Base-by-base conservation (phyloP, 2,329 filamentous ascomycete species). In the Fusarium verticillioides region DNA sequence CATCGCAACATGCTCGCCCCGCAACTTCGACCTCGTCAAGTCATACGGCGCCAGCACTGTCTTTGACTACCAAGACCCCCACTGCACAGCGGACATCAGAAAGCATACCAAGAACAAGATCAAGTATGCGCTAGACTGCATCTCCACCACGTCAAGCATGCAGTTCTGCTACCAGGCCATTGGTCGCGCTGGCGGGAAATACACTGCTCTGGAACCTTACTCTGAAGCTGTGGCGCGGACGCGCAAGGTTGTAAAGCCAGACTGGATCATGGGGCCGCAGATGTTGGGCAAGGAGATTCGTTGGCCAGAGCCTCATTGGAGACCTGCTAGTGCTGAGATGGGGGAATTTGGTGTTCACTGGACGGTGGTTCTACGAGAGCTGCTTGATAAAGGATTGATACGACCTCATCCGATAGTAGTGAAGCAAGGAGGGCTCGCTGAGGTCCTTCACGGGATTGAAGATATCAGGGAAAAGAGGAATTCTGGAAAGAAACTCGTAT, bases 11-110 rank as follows among this genome's bases (percentile, higher is more conserved):
- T 63, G 47, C 0, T 72, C 66, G 2, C 54, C 66, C 2, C 52
- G 42, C 19, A 72, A 70, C 32, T 67, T 72, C 15, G 66, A 70
- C 2, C 59, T 60, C 0, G 62, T 72, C 54, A 70, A 66, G n/a
- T 54, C 52, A 1, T 60, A 57, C 9, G 69, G 69, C 28, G 69
- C 69, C 7, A 47, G 53, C 9, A 49, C 58, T 6, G 62, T 49
- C 4, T 72, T 67, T 42, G 69, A 70, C 26, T 72, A 72, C 36
- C 30, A 37, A 34, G 30, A 34, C 10, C 47, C 47, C 10, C 19
- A 34, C 47, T 50, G 47, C 47, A 50, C 47, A 4, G 0, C 47
- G 0, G 30, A 50, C 0, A 50, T 50, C 23, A 18, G 32, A 57
- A 34, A 52, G 34, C 12, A 56, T 2, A 50, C 47, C 21, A 50